A percentile compares a stretch with the other conserved stretches of the same genome.
phyloP scores from a whole-genome alignment of 1,284 basidiomycete genomes.

The Hemileia vastatrix region DNA sequence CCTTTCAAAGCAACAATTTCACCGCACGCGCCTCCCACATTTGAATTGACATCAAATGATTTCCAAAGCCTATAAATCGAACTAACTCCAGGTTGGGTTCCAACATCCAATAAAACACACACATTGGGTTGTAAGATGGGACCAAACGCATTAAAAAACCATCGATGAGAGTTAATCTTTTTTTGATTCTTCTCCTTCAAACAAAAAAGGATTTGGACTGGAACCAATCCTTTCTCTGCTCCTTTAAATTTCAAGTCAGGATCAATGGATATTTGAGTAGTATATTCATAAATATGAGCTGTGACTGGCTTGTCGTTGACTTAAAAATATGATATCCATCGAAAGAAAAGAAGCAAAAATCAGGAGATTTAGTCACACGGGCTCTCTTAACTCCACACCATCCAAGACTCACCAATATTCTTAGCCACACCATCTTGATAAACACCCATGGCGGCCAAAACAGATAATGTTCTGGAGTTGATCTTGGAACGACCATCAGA shows the following conservation, averaged over 20 bases:
- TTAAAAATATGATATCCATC: constrained; percentile 34
- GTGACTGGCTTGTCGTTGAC: constrained; percentile 75
- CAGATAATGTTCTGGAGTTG: constrained; percentile 71
- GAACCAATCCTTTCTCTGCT: constrained; percentile 66
- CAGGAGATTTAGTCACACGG: background rate
- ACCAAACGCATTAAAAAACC: constrained; percentile 48
- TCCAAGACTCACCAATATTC: constrained; percentile 6
- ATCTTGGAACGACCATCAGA: constrained; percentile 74
- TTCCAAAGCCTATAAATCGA: constrained; percentile 95
- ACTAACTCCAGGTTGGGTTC: constrained; percentile 78
- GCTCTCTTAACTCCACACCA: background rate
- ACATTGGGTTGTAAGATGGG: constrained; percentile 59
- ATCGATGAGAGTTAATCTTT: constrained; percentile 63
- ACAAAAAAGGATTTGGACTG: constrained; percentile 87
- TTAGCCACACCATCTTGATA: constrained; percentile 91
- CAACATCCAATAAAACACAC: constrained; percentile 86
- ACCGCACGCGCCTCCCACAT: constrained; percentile 92
- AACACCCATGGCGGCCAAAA: constrained; percentile 62
- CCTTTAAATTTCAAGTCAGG: constrained; percentile 72
- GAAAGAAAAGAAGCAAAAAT: background rate
- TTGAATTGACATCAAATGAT: constrained; percentile 88
- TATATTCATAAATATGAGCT: constrained; percentile 88
- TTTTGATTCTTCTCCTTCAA: constrained; percentile 87
- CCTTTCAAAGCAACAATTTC: constrained; percentile 90
- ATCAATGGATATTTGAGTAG: constrained; percentile 68